phyloP scores from a whole-genome alignment of 768 basidiomycete species.

The Russula earlei region DNA sequence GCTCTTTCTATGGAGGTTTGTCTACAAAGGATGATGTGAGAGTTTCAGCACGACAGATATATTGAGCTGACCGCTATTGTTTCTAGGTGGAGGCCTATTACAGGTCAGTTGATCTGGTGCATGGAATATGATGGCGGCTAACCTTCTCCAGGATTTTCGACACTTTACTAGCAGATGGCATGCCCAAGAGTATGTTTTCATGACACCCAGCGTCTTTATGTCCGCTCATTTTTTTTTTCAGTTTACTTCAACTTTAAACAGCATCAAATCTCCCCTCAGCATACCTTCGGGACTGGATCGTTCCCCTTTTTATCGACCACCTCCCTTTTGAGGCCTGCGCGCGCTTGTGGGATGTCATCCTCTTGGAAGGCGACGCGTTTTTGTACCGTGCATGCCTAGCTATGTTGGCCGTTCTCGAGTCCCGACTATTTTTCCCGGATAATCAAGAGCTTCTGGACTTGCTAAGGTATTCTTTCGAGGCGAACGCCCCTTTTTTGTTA shows the following conservation, averaged over 20 bases:
- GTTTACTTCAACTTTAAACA: slow-evolving; percentile 95
- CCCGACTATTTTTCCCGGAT: slow-evolving; percentile 84
- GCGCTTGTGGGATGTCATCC: slow-evolving; percentile 77
- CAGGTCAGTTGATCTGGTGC: slow-evolving; percentile 38
- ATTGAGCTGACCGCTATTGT: slow-evolving; percentile 6
- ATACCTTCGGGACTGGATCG: slow-evolving; percentile 78
- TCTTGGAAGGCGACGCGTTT: slow-evolving; percentile 87
- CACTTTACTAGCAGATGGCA: slow-evolving; percentile 81
- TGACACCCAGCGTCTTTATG: not conserved
- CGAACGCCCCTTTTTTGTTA: slow-evolving; percentile 3
- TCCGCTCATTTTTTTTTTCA: slow-evolving; percentile 24
- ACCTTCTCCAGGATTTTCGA: slow-evolving; percentile 65
- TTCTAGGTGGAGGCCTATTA: slow-evolving; percentile 82
- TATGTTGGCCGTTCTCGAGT: slow-evolving; percentile 73
- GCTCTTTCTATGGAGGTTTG: slow-evolving; percentile 73
- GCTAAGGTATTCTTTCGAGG: slow-evolving; percentile 40
- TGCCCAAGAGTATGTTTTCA: slow-evolving; percentile 74
- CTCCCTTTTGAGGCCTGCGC: slow-evolving; percentile 89
- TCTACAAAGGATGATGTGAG: slow-evolving; percentile 70
- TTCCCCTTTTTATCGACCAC: slow-evolving; percentile 74
- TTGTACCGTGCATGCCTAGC: slow-evolving; percentile 78
- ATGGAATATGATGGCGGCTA: not conserved
- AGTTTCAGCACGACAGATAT: slow-evolving; percentile 17
- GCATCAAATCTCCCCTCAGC: slow-evolving; percentile 80
- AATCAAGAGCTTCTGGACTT: slow-evolving; percentile 66